These are phyloP conservation scores for Porphyrellus cyaneotinctus DNA, from an alignment of 768 basidiomycete genomes.

Conservation along the genomic window DNA sequence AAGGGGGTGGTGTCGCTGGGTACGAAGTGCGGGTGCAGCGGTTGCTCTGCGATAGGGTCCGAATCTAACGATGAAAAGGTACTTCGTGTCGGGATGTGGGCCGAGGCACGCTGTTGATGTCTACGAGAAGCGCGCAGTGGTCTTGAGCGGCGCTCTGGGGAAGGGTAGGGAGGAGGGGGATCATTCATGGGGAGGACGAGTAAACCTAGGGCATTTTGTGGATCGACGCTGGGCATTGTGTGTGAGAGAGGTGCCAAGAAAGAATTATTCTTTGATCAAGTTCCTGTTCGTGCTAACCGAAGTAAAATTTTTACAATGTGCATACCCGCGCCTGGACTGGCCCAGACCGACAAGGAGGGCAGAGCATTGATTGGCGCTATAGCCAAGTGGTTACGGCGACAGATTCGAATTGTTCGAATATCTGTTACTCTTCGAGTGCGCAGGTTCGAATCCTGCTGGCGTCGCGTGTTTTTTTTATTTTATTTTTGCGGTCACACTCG, in stretches of 20 bases:
- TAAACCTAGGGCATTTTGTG: conserved; percentile 6
- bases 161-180: conserved; percentile 72
- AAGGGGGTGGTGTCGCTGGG: conserved; percentile 48
- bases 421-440: conserved; percentile 68
- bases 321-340: background rate
- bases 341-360: no score
- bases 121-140: conserved; percentile 29
- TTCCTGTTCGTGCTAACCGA: no score
- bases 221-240: conserved; percentile 11
- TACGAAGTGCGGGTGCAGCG: conserved; percentile 23
- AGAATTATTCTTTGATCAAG: no score
- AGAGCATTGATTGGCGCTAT: conserved; percentile 39
- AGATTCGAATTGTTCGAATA: conserved; percentile 50
- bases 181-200: conserved; percentile 33
- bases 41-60: conserved; percentile 34
- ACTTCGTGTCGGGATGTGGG: conserved; percentile 26
- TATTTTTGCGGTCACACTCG: no score
- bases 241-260: no score
- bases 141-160: conserved; percentile 41
- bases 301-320: background rate
- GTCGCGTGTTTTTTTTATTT: conserved; percentile 37
- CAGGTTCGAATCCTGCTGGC: conserved; percentile 67
- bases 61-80: conserved; percentile 34
- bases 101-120: conserved; percentile 29
- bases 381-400: conserved; percentile 79